Conservation (phyloP, 2,329 filamentous ascomycete species). For the Neonectria magnoliae region DNA sequence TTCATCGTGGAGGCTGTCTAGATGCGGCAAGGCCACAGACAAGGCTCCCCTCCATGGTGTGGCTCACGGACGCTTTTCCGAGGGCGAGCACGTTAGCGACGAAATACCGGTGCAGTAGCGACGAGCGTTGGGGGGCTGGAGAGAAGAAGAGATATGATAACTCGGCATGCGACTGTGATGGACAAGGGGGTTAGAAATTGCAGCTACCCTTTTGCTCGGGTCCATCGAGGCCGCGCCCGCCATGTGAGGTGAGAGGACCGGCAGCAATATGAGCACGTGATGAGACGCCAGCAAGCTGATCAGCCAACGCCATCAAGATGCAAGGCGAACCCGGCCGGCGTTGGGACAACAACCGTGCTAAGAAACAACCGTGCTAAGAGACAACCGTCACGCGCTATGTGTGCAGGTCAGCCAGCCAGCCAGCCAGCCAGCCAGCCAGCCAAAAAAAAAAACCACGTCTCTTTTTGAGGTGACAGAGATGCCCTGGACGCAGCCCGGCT, state of each 20-base stretch:
- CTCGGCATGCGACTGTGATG: not conserved
- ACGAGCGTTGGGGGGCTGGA: not conserved
- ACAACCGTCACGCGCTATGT: not conserved
- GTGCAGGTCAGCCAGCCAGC: slow-evolving; percentile 1
- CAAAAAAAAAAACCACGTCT: too few relatives aligned
- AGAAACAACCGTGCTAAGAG: not conserved
- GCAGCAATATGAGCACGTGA: too few relatives aligned
- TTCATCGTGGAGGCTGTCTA: slow-evolving; percentile 7
- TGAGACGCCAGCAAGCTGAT: slow-evolving; percentile 6
- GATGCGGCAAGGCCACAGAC: slow-evolving; percentile 6
- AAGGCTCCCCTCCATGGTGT: slow-evolving; percentile 5
- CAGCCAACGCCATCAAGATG: slow-evolving; percentile 7
- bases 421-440: too few relatives aligned
- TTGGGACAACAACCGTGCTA: slow-evolving; percentile 1
- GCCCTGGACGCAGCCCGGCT: not conserved
- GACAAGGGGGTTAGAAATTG: slow-evolving; percentile 3
- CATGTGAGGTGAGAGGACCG: slow-evolving; percentile 11
- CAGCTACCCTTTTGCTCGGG: slow-evolving; percentile 11
- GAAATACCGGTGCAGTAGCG: not conserved
- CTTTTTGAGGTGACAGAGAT: not conserved
- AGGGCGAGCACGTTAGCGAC: not conserved
- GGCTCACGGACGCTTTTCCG: slow-evolving; percentile 7
- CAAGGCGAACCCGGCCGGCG: slow-evolving; percentile 3
- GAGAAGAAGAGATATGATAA: slow-evolving; percentile 1
- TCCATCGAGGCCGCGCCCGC: not conserved